Conservation (phyloP, 441 rosid species). For the Euphorbia corollata region DNA sequence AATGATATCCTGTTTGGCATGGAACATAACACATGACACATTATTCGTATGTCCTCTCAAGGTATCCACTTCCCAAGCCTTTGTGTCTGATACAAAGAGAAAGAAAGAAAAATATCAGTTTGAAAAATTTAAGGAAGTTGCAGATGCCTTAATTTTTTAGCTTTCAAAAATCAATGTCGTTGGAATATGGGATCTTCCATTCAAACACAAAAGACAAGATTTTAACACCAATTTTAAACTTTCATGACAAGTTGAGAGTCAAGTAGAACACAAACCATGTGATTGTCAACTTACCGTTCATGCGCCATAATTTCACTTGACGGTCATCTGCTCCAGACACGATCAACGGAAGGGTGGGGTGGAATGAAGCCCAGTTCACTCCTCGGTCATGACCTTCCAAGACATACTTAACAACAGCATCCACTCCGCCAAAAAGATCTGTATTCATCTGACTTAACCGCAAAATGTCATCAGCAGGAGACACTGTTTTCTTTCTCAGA, state of each 20-base stretch:
- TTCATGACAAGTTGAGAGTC: not conserved
- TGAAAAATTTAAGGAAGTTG: not conserved
- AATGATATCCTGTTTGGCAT: slow-evolving; percentile 78
- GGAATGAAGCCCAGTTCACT: slow-evolving; percentile 92
- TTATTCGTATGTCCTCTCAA: slow-evolving; percentile 84
- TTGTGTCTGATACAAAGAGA: slow-evolving; percentile 51
- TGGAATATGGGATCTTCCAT: not conserved
- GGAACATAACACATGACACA: slow-evolving; percentile 83
- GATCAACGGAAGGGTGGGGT: slow-evolving; percentile 76
- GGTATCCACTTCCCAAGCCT: slow-evolving; percentile 92
- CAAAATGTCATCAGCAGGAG: slow-evolving; percentile 84
- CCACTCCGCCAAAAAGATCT: slow-evolving; percentile 84
- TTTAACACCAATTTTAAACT: not conserved
- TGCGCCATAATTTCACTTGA: slow-evolving; percentile 84
- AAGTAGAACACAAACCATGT: not conserved
- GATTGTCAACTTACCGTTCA: slow-evolving; percentile 49
- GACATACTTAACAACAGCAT: slow-evolving; percentile 84
- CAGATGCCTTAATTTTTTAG: not conserved
- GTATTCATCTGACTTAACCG: slow-evolving; percentile 77
- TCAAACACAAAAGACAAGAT: not conserved
- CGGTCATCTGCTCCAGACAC: slow-evolving; percentile 94
- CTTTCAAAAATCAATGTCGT: not conserved
- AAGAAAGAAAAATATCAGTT: slow-evolving; percentile 9
- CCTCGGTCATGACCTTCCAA: slow-evolving; percentile 94
- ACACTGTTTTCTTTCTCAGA: slow-evolving; percentile 68